These are phyloP conservation scores for Xerocomus brunneocitrinus DNA, from an alignment of 768 basidiomycete genomes.

Conservation along the genomic window DNA sequence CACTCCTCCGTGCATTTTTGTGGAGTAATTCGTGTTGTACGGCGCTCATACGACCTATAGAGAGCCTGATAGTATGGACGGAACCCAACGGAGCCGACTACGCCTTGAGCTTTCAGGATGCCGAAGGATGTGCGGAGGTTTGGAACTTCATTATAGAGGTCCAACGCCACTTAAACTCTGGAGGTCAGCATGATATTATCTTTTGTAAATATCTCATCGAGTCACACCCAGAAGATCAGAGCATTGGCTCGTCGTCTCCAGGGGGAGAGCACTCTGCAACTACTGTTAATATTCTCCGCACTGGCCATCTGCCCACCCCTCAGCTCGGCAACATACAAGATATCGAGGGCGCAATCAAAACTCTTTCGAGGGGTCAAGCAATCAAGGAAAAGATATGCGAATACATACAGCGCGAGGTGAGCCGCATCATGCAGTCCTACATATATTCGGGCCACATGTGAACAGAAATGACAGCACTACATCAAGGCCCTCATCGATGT, in stretches of 20 bases:
- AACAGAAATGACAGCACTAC: constrained; percentile 57
- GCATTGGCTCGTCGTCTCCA: constrained; percentile 57
- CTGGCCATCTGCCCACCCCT: constrained; percentile 72
- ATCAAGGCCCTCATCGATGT: constrained; percentile 83
- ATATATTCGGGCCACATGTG: background rate
- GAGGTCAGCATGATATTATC: constrained; percentile 41
- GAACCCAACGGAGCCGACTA: constrained; percentile 93
- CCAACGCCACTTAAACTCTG: constrained; percentile 71
- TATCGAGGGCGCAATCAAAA: constrained; percentile 75
- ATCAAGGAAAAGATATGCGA: constrained; percentile 86
- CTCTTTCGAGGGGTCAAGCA: constrained; percentile 62
- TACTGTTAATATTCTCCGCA: constrained; percentile 60
- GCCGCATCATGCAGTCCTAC: constrained; percentile 16
- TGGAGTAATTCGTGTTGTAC: constrained; percentile 4
- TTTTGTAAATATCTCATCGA: constrained; percentile 13
- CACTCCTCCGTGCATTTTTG: constrained; percentile 9
- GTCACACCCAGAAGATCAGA: constrained; percentile 40
- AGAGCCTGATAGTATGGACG: constrained; percentile 98
- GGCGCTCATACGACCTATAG: constrained; percentile 39
- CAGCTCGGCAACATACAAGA: constrained; percentile 72
- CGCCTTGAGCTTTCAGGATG: constrained; percentile 94
- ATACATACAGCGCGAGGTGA: constrained; percentile 80
- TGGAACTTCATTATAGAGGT: constrained; percentile 97
- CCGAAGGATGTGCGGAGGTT: constrained; percentile 91
- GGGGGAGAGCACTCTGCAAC: constrained; percentile 57